Evolutionary conservation across 331 rosid species (phyloP), one percentile per base, ranked within the genome.

Genomic region (Stylosanthes scabra): DNA sequence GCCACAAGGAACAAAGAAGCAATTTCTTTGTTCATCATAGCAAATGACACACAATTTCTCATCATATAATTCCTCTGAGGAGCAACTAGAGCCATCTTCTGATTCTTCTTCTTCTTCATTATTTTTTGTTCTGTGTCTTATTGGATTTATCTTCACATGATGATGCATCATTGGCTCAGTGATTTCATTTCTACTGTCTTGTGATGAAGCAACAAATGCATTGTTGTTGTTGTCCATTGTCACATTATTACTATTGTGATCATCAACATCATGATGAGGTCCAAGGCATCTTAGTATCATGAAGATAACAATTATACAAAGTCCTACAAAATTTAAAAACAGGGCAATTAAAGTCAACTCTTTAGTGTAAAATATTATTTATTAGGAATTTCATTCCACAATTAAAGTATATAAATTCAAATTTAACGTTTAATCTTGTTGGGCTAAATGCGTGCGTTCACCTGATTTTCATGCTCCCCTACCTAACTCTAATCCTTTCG

Each of bases 1-100:
- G 8, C 97, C 97, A 77, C 97, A 89, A 59, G 97, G 97, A 82
- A 92, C 86, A 62, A 89, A 88, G 85, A 92, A 92, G 77, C 92
- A 80, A 68, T 88, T 92, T 12, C 96, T 79, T 46, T 86, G 92
- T 50, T 88, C 97, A 60, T 92, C 97, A 27, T 88, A 89, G 60
- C 97, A 92, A 71, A 89, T 86, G 3, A 84, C 74, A 12, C 97
- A 92, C 6, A 92, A 70, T 44, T 92, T 92, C 39, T 85, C 96
- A 45, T 89, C 93, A 59, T 92, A 92, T 85, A 92, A 72, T 41
- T 89, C 97, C 63, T 86, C 92, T 4, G 96, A 92, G 31, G 91
- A 80, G 78, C 80, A 75, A 65, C 93, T 87, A 1, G 77, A 86
- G 0, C 62, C 83, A 14, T 66, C 92, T 14, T 34, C 39, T 34